Evolutionary conservation across 441 rosid species (phyloP).

Genomic region (Jatropha multifida): DNA sequence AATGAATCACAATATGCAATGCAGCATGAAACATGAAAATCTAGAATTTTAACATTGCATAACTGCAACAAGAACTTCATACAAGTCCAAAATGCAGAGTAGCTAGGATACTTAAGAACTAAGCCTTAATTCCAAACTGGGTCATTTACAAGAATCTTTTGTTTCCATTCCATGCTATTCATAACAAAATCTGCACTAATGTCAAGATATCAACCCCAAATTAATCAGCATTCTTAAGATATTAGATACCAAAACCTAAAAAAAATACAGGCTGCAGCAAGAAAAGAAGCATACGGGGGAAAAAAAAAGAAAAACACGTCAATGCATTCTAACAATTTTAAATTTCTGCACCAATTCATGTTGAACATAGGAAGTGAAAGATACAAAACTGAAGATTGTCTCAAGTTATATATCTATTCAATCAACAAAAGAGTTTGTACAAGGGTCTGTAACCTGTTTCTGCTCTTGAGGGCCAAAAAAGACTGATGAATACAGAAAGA

Average conservation of each 20-base stretch:
- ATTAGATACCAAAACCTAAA: too few relatives aligned
- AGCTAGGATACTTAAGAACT: too few relatives aligned
- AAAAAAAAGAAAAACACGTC: too few relatives aligned
- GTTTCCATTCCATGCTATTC: too few relatives aligned
- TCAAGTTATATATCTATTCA: background rate
- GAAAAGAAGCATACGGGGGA: background rate
- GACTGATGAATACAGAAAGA: conserved; percentile 28
- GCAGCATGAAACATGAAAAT: background rate
- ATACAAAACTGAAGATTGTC: background rate
- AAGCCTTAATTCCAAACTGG: too few relatives aligned
- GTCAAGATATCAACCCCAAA: too few relatives aligned
- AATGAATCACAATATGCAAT: background rate
- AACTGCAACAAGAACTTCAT: too few relatives aligned
- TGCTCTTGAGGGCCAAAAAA: conserved; percentile 34
- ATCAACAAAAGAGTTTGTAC: conserved; percentile 8
- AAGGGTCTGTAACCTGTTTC: conserved; percentile 39
- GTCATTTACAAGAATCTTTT: too few relatives aligned
- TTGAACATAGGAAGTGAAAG: background rate
- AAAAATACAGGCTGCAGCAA: background rate
- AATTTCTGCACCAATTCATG: background rate
- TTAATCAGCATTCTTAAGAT: too few relatives aligned
- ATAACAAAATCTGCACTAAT: too few relatives aligned
- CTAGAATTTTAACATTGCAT: background rate
- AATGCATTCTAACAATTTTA: background rate
- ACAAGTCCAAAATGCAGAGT: too few relatives aligned